Conservation (phyloP, 148 eudicot species). For the Rhododendron vialii region DNA sequence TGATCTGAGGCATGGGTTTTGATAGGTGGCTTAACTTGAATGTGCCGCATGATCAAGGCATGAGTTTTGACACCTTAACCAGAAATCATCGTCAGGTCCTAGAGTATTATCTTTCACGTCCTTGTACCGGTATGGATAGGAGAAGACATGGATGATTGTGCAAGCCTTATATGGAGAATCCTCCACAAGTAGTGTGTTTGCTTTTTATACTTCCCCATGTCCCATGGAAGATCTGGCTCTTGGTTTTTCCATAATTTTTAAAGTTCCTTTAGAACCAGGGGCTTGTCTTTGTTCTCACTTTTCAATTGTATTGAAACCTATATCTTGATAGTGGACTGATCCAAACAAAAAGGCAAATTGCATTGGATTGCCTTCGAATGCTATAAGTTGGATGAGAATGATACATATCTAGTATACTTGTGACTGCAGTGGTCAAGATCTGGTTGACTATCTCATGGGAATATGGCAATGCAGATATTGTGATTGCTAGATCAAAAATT, state of each 20-base stretch:
- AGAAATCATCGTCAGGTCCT: conserved; percentile 54
- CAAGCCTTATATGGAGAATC: conserved; percentile 87
- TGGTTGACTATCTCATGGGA: neutral
- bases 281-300: conserved; percentile 13
- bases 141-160: conserved; percentile 67
- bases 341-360: conserved; percentile 14
- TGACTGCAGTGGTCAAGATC: neutral
- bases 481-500: too few species aligned
- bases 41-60: conserved; percentile 33
- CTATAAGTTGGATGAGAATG: neutral
- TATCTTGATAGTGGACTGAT: conserved; percentile 62
- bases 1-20: conserved; percentile 37
- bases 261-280: conserved; percentile 73
- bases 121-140: conserved; percentile 40
- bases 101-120: conserved; percentile 38
- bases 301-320: conserved; percentile 41
- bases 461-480: neutral
- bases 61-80: conserved; percentile 22
- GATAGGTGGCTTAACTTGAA: conserved; percentile 31
- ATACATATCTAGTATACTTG: neutral
- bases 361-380: neutral
- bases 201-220: conserved; percentile 57
- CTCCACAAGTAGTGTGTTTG: conserved; percentile 75
- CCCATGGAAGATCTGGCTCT: conserved; percentile 56
- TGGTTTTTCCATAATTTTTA: conserved; percentile 54